Percentiles rank a stretch among this genome's conserved stretches.
These are phyloP conservation scores for Pseudognaphalium luteoalbum DNA, from an alignment of 129 eudicot genomes.

Conservation along the genomic window DNA sequence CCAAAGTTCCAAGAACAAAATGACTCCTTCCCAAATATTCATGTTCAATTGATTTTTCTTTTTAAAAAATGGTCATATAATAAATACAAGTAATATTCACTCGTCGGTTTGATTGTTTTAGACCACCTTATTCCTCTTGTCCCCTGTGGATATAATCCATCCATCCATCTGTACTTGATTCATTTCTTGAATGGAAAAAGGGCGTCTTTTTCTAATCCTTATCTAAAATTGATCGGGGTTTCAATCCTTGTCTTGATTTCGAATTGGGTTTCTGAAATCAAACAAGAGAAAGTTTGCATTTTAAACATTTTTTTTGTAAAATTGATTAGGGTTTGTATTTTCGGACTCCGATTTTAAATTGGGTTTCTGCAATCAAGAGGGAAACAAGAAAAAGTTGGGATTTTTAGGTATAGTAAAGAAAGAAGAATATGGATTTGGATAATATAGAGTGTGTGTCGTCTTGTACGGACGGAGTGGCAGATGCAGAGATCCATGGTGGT, in stretches of 20 bases:
- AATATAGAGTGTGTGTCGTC: constrained; percentile 59
- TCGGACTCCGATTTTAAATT: too few species aligned
- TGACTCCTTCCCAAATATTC: constrained; percentile 19
- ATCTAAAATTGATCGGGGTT: constrained; percentile 9
- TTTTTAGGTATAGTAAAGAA: neutral
- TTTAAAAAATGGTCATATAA: neutral
- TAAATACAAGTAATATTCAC: neutral
- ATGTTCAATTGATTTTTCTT: too few species aligned
- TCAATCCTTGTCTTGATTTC: constrained; percentile 5
- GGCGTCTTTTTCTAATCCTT: neutral
- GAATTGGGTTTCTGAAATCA: constrained; percentile 14
- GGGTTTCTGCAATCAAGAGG: neutral
- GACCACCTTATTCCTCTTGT: constrained; percentile 26
- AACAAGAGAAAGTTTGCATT: neutral
- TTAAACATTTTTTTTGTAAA: neutral
- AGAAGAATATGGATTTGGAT: constrained; percentile 43
- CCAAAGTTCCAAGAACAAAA: constrained; percentile 19
- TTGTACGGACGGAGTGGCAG: constrained; percentile 49
- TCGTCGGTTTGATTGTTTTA: constrained; percentile 14
- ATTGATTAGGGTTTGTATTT: too few species aligned
- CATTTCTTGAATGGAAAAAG: neutral
- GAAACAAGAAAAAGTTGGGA: neutral
- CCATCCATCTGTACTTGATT: neutral
- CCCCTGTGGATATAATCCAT: constrained; percentile 21
- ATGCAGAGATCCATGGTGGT: constrained; percentile 53